Base-by-base conservation (phyloP, 495 filamentous ascomycete genomes). In the Penicillium chermesinum region DNA sequence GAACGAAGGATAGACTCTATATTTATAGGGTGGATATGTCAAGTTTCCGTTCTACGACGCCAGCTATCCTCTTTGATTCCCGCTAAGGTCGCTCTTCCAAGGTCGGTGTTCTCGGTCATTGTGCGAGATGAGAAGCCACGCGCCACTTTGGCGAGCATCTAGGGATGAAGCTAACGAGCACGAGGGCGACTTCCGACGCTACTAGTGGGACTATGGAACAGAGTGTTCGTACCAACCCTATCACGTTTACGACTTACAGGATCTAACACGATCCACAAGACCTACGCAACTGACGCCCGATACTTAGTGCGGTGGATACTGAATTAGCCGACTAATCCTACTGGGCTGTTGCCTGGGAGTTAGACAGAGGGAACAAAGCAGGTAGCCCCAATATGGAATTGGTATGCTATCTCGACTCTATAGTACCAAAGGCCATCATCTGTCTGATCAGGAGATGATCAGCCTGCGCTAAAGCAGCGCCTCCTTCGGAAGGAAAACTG, bases 81-180 rank as follows among this genome's bases (percentile, higher is more conserved):
- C n/a, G n/a, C n/a, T n/a, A n/a, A n/a, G n/a, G n/a, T n/a, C n/a
- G n/a, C n/a, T n/a, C n/a, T n/a, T n/a, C n/a, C n/a, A n/a, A n/a
- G n/a, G n/a, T n/a, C n/a, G n/a, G n/a, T n/a, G n/a, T n/a, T n/a
- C n/a, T n/a, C n/a, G n/a, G n/a, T n/a, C n/a, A n/a, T n/a, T n/a
- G n/a, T 15, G 14, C 12, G 34, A 0, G 15, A 10, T 18, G 0
- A 20, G 12, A 46, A 46, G 42, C 32, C 42, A 44, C 42, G 25
- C 27, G 16, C 27, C 14, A 1, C 19, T 1, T n/a, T 2, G 18
- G 18, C 21, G 16, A 32, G 41, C 15, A 49, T 20, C 36, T 46
- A 37, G 21, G 37, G 30, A 38, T 21, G 54, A 50, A 49, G 46
- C 50, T 57, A 48, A n/a, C 39, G 40, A 32, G 10, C 47, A 49